Base-by-base conservation (phyloP, 1,139 yeast species). In the Lodderomyces oxycetoniae region DNA sequence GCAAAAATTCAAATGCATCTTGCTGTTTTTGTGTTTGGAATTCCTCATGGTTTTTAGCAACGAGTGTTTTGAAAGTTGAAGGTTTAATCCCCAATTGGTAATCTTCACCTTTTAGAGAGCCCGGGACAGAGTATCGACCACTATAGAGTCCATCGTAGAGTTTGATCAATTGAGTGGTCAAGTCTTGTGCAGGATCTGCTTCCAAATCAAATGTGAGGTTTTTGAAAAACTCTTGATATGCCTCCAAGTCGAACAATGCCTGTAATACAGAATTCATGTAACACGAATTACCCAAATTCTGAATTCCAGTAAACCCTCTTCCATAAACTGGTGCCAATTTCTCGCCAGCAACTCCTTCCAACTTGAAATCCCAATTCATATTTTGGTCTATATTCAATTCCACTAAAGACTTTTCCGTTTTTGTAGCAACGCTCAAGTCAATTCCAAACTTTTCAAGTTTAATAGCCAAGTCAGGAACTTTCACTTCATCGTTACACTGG, bases 351-450 rank as follows among this genome's bases (percentile, higher is more conserved):
- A 78, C 77, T 29, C 80, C 80, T 21, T 79, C 80, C 74, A 89
- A 74, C 40, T 77, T 76, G 56, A 93, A 91, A 43, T 89, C 95
- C 96, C 96, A 93, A 48, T 81, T 83, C 59, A 87, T 54, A 55
- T 91, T 91, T 53, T 89, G 96, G 52, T 89, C 96, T 36, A 91
- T 74, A 57, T 93, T 95, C 42, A 91, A 61, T 53, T 91, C 98
- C 3, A 89, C 77, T 50, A 93, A 65, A 22, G 82, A 80, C 59
- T 88, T 89, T 53, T 91, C 99, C 0, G 94, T 85, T 45, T 79
- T 81, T 15, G 60, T 61, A 6, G 70, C 59, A 2, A 53, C 59
- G 1, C 73, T 63, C 31, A 87, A 60, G 52, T 86, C 82, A 40
- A 91, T 84, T 1, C 87, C 89, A 63, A 74, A 86, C 2, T 71